Conservation (phyloP, 2,329 filamentous ascomycete genomes). For the Microcyclospora tardicrescens region DNA sequence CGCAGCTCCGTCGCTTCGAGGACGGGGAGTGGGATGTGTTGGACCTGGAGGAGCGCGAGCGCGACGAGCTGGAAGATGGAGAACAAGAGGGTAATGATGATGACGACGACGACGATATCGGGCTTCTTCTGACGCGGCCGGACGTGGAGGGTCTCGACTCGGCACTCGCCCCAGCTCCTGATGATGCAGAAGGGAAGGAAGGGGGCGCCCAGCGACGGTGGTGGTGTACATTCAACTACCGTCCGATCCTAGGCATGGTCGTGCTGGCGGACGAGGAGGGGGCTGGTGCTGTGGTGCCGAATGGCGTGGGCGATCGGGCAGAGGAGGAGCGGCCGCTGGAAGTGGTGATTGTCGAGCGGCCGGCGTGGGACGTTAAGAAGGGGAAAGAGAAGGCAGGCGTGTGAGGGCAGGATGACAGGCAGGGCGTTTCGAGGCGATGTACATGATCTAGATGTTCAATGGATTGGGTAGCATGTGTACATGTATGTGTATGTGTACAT, state of each 20-base stretch:
- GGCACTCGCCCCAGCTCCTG: conserved; percentile 1
- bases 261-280: conserved; percentile 33
- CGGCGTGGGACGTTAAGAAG: conserved; percentile 32
- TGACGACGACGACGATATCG: conserved; percentile 26
- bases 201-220: conserved; percentile 24
- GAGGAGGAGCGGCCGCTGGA: conserved; percentile 42
- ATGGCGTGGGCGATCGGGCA: too few species aligned
- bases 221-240: conserved; percentile 88
- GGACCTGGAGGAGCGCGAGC: conserved; percentile 4
- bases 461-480: too few species aligned
- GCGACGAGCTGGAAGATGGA: conserved; percentile 27
- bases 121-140: conserved; percentile 23
- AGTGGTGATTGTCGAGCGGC: conserved; percentile 78
- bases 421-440: too few species aligned
- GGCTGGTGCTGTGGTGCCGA: conserved; percentile 1
- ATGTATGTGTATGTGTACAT: too few species aligned
- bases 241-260: conserved; percentile 72
- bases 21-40: conserved; percentile 18
- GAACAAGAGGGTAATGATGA: conserved; percentile 30
- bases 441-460: too few species aligned
- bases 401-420: background rate
- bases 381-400: background rate
- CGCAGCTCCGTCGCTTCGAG: conserved; percentile 8
- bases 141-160: conserved; percentile 26
- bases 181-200: conserved; percentile 27